A percentile compares a stretch with the other conserved stretches of the same genome.
phyloP scores from a whole-genome alignment of 2,329 filamentous ascomycete genomes.

The Pyricularia grisea region DNA sequence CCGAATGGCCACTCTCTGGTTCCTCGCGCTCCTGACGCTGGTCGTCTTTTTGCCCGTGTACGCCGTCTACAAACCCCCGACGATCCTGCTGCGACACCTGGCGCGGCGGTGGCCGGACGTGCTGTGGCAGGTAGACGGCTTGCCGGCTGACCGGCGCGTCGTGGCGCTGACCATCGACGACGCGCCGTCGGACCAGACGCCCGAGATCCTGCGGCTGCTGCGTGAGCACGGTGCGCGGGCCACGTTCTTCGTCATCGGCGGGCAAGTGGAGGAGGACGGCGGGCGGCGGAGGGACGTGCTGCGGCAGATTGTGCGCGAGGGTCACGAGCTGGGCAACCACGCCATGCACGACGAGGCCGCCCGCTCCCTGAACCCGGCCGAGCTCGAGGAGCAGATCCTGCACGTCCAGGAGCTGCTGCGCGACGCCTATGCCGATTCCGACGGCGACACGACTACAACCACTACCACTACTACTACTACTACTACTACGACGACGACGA shows the following conservation, averaged over 20 bases:
- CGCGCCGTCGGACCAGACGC: constrained; percentile 64
- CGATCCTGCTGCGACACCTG: constrained; percentile 60
- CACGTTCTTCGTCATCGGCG: constrained; percentile 84
- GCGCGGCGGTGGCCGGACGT: constrained; percentile 67
- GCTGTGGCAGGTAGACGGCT: constrained; percentile 55
- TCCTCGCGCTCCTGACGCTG: constrained; percentile 27
- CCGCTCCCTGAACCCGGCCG: constrained; percentile 44
- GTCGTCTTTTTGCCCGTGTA: constrained; percentile 42
- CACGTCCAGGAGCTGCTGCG: constrained; percentile 53
- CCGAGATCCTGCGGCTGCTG: constrained; percentile 61
- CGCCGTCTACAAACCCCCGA: constrained; percentile 72
- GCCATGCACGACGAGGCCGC: constrained; percentile 82
- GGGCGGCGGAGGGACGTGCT: constrained; percentile 37
- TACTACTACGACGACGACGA: constrained; percentile 8
- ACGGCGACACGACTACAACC: too few relatives aligned
- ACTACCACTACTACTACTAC: too few relatives aligned
- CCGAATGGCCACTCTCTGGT: constrained; percentile 44
- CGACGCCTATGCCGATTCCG: constrained; percentile 42
- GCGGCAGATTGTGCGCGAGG: constrained; percentile 42
- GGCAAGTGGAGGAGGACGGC: constrained; percentile 50
- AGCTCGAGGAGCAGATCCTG: constrained; percentile 54
- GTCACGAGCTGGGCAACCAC: constrained; percentile 76
- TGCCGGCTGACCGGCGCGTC: constrained; percentile 36
- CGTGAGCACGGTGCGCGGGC: constrained; percentile 57
- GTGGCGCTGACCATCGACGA: constrained; percentile 85